These are phyloP conservation scores for Keqinozyma sinolaborantium DNA, from an alignment of 1,139 yeast genomes.

Conservation along the genomic window DNA sequence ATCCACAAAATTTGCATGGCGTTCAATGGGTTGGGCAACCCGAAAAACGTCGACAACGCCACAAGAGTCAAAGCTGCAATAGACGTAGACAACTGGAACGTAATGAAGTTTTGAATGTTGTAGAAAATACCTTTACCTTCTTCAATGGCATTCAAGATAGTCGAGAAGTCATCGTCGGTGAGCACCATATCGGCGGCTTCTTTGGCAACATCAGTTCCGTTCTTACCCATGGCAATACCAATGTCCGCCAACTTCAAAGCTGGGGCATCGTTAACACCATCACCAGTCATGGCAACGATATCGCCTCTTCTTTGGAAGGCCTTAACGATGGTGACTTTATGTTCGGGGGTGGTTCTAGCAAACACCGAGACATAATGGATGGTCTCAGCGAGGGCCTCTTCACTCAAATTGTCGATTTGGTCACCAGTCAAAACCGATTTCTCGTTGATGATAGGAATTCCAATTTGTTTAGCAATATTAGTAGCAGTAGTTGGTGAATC, in stretches of 20 bases:
- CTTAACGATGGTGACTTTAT: constrained; percentile 85
- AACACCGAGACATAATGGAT: constrained; percentile 84
- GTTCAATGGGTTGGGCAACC: constrained; percentile 91
- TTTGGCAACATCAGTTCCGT: constrained; percentile 97
- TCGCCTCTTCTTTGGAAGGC: constrained; percentile 92
- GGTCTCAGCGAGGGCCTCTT: constrained; percentile 65
- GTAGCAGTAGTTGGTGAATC: constrained; percentile 92
- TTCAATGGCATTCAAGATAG: constrained; percentile 86
- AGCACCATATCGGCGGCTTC: constrained; percentile 98
- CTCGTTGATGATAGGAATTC: constrained; percentile 73
- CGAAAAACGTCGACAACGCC: constrained; percentile 81
- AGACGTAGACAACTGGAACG: constrained; percentile 92
- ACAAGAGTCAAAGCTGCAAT: constrained; percentile 91
- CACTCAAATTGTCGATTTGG: constrained; percentile 67
- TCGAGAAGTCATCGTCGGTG: constrained; percentile 93
- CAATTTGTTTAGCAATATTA: constrained; percentile 86
- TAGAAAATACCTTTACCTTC: constrained; percentile 96
- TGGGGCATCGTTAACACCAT: constrained; percentile 99
- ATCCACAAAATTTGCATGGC: constrained; percentile 99
- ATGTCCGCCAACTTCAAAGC: constrained; percentile 95
- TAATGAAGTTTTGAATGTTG: constrained; percentile 89
- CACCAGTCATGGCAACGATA: constrained; percentile 98
- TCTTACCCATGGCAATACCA: constrained; percentile 95
- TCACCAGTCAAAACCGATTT: constrained; percentile 81
- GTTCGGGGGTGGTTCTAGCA: constrained; percentile 97